Evolutionary conservation across 2,329 filamentous ascomycete species (phyloP), one percentile per base, ranked within the genome.

Genomic region (Calonectria montana): DNA sequence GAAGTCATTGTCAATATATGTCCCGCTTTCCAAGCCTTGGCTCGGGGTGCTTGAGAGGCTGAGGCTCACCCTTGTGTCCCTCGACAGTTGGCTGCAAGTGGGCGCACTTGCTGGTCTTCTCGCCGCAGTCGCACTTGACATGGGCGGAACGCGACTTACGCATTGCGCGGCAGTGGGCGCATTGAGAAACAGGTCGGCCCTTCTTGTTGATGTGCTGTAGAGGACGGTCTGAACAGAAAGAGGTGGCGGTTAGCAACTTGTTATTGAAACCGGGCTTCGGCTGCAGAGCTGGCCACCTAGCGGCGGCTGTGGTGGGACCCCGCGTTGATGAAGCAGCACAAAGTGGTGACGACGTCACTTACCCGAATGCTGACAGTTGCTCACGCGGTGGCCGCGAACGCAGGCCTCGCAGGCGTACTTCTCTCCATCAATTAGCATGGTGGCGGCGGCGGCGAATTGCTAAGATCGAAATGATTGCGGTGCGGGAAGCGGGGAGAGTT

Each of bases 401-500:
- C 97, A 99, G 87, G 96, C 96, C 87, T 97, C 94, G 89, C 96
- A 98, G 86, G 96, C 96, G 88, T 91, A 98, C 89, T 98, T 98
- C 88, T 98, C 95, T 85, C 96, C 96, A 89, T 98, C 92, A 84
- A 96, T 94, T 84, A 96, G 89, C 94, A 96, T 96, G 73, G 80
- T 85, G 80, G 73, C 73, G 71, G 74, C 73, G 71, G 74, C 62
- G 50, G 65, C 65, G 59, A 48, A 59, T 68, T 70, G 66, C 27
- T 47, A 55, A 63, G 57, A 50, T 73, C 53, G 70, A 57, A 39
- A 70, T 61, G 57, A 53, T 62, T 67, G 62, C 71, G 68, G 55
- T 59, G 57, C 69, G 65, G 50, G 50, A 66, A 65, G 37, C 45
- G 48, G 48, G 64, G 65, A 29, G 55, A 31, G 63, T 29, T 48